phyloP scores from a whole-genome alignment of 2,329 filamentous ascomycete species.

The Magnaporthiopsis poae region DNA sequence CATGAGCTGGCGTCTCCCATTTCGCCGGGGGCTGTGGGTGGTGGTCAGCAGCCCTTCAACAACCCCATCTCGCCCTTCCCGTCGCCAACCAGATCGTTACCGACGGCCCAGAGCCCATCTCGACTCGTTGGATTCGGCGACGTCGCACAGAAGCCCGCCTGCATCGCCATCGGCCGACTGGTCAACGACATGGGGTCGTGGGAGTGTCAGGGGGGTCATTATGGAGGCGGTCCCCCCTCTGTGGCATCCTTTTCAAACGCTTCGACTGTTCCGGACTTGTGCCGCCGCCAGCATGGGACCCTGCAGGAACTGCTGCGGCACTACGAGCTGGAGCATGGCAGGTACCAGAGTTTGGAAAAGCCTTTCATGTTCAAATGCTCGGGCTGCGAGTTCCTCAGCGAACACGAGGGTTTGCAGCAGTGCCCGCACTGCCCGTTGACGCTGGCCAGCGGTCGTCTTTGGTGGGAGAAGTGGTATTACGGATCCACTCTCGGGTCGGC shows the following conservation, averaged over 20 bases:
- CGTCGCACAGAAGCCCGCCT: not conserved
- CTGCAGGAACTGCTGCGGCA: not conserved
- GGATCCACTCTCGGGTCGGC: not conserved
- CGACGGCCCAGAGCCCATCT: not conserved
- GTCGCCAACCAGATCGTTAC: not conserved
- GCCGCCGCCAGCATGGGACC: not conserved
- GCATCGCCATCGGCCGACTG: constrained; percentile 3
- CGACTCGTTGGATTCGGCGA: not conserved
- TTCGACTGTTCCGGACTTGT: not conserved
- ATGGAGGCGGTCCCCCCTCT: not conserved
- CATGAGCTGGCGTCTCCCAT: not conserved
- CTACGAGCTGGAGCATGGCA: not conserved
- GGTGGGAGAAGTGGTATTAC: not conserved
- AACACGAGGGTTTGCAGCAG: not conserved
- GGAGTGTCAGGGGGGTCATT: constrained; percentile 11
- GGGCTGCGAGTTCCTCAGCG: not conserved
- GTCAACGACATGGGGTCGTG: not conserved
- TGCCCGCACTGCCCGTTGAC: not conserved
- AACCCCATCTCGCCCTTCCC: not conserved
- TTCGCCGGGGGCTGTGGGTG: no score
- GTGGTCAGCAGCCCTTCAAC: not conserved
- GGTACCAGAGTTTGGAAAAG: not conserved
- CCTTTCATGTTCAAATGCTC: not conserved
- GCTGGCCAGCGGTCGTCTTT: not conserved
- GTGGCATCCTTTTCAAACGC: not conserved